Percentiles rank a stretch among this genome's conserved stretches.
Evolutionary conservation across 2,329 filamentous ascomycete genomes (phyloP).

Genomic region (Aspergillus fumigatiaffinis): DNA sequence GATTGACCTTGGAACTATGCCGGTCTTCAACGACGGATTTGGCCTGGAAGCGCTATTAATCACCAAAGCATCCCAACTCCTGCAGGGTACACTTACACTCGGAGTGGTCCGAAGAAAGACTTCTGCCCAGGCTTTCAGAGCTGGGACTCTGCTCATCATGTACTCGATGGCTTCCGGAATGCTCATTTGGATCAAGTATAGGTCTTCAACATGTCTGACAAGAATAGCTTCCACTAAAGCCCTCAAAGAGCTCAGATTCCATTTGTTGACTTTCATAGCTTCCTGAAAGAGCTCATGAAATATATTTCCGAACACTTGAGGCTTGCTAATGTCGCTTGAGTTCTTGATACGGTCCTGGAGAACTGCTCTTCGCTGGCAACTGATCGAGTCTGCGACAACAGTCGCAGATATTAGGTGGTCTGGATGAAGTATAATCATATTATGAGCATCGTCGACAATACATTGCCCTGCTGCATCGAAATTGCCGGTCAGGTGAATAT

Average conservation of each 20-base stretch:
- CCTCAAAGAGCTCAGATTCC: constrained; percentile 67
- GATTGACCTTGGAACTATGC: constrained; percentile 68
- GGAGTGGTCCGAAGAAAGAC: constrained; percentile 72
- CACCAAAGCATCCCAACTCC: constrained; percentile 3
- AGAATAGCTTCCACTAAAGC: constrained; percentile 65
- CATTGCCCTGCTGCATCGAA: constrained; percentile 70
- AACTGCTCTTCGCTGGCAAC: constrained; percentile 83
- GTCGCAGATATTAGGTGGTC: constrained; percentile 95
- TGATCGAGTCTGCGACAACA: constrained; percentile 93
- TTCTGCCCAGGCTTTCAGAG: constrained; percentile 77
- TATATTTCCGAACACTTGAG: constrained; percentile 87
- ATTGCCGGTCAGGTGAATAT: constrained; percentile 79
- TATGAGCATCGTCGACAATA: constrained; percentile 75
- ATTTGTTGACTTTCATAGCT: constrained; percentile 76
- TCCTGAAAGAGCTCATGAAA: constrained; percentile 95
- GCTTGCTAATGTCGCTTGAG: constrained; percentile 71
- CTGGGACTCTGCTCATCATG: constrained; percentile 75
- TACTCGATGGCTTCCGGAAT: constrained; percentile 71
- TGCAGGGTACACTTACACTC: constrained; percentile 48
- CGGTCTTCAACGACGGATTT: constrained; percentile 75
- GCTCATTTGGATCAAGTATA: constrained; percentile 81
- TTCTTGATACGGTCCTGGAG: constrained; percentile 94
- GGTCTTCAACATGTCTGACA: constrained; percentile 76
- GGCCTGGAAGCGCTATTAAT: constrained; percentile 42
- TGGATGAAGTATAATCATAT: constrained; percentile 87